These are phyloP conservation scores for Leptosphaerulina australis DNA, from an alignment of 2,329 filamentous ascomycete genomes.

Conservation along the genomic window DNA sequence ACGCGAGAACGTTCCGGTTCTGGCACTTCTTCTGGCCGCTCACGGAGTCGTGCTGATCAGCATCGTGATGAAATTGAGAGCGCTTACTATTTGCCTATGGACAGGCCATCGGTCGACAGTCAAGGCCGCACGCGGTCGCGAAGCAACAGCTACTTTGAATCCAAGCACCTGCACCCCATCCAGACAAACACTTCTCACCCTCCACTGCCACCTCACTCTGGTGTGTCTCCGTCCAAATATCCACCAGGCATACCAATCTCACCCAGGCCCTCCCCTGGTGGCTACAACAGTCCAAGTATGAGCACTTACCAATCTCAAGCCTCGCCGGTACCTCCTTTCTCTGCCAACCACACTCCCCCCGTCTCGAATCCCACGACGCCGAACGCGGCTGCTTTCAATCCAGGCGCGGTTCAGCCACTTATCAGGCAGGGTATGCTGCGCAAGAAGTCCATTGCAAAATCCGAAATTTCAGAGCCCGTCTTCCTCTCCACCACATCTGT, in stretches of 20 bases:
- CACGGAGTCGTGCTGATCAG: constrained; percentile 57
- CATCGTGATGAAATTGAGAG: constrained; percentile 60
- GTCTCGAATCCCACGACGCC: constrained; percentile 55
- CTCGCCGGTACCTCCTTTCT: constrained; percentile 56
- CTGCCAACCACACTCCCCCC: constrained; percentile 61
- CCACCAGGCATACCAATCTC: constrained; percentile 40
- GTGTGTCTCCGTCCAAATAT: constrained; percentile 29
- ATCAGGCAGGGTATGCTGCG: constrained; percentile 46
- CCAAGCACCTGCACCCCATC: constrained; percentile 47
- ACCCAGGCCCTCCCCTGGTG: constrained; percentile 46
- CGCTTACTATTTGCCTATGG: constrained; percentile 37
- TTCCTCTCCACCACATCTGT: constrained; percentile 62
- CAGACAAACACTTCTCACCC: constrained; percentile 39
- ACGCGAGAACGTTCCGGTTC: constrained; percentile 62
- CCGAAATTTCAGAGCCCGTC: constrained; percentile 66
- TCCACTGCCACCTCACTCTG: constrained; percentile 32
- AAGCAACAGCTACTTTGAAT: constrained; percentile 49
- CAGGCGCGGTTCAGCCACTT: constrained; percentile 37
- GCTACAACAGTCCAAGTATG: constrained; percentile 43
- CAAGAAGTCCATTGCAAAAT: constrained; percentile 65
- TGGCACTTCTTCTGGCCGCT: constrained; percentile 58
- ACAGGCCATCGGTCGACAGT: constrained; percentile 37
- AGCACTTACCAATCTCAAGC: constrained; percentile 48
- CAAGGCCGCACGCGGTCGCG: constrained; percentile 40
- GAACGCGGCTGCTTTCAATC: constrained; percentile 43